phyloP scores from a whole-genome alignment of 129 eudicot genomes.

The Pittosporum tobira region DNA sequence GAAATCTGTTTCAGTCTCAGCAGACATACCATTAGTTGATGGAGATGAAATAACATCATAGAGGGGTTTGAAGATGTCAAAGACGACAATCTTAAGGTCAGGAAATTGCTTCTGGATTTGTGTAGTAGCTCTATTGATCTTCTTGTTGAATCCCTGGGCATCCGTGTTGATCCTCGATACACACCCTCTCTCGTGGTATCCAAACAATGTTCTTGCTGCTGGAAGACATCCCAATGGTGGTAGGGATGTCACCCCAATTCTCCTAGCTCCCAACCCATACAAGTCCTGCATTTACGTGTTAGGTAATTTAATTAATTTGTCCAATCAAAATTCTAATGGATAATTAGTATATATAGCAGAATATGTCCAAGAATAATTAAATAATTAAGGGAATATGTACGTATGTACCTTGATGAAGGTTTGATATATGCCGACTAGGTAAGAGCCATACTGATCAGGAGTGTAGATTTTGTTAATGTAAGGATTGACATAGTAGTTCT shows the following conservation, averaged over 20 bases:
- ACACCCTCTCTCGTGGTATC: conserved; percentile 62
- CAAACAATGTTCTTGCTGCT: conserved; percentile 63
- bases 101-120: conserved; percentile 48
- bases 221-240: conserved; percentile 93
- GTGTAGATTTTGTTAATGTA: conserved; percentile 49
- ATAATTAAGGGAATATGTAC: not conserved
- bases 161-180: conserved; percentile 59
- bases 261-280: conserved; percentile 73
- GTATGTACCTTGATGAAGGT: conserved; percentile 47
- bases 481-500: conserved; percentile 63
- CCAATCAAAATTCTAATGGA: not conserved
- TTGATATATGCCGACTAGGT: conserved; percentile 40
- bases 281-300: conserved; percentile 32
- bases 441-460: conserved; percentile 47
- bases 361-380: not conserved
- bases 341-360: not conserved
- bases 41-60: conserved; percentile 54
- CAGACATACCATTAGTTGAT: conserved; percentile 45
- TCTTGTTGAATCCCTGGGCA: conserved; percentile 63
- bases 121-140: conserved; percentile 43
- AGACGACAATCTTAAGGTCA: conserved; percentile 45
- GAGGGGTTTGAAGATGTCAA: conserved; percentile 61
- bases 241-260: conserved; percentile 83
- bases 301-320: not conserved
- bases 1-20: not conserved